Conservation (phyloP, 768 basidiomycete genomes). For the Rhodotorula paludigena region DNA sequence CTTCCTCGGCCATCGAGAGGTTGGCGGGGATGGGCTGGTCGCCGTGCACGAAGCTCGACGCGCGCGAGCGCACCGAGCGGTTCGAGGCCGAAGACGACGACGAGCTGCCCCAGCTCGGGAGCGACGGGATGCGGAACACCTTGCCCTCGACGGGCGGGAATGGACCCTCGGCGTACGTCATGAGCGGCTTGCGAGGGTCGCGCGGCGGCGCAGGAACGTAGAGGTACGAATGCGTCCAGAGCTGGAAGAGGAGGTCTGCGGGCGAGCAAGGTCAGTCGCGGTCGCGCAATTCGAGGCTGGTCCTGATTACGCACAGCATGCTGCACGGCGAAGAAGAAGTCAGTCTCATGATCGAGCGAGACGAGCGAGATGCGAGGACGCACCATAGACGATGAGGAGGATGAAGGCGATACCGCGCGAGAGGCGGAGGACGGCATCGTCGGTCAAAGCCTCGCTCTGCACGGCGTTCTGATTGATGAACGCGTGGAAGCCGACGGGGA, state of each 20-base stretch:
- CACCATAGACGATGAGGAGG: constrained; percentile 65
- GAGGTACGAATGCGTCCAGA: constrained; percentile 49
- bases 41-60: neutral
- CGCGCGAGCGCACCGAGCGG: neutral
- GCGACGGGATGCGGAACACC: constrained; percentile 31
- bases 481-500: constrained; percentile 62
- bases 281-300: neutral
- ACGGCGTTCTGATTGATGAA: neutral
- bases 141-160: constrained; percentile 25
- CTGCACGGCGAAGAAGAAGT: neutral
- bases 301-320: neutral
- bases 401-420: constrained; percentile 56
- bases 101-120: constrained; percentile 29
- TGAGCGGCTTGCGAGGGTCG: neutral
- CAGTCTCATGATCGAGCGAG: constrained; percentile 64
- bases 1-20: neutral
- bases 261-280: neutral
- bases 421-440: constrained; percentile 33
- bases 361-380: constrained; percentile 61
- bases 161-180: constrained; percentile 17
- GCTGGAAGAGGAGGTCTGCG: constrained; percentile 28
- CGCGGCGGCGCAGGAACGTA: constrained; percentile 51
- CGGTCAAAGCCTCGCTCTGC: neutral
- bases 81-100: neutral
- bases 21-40: neutral